A percentile compares a stretch with the other conserved stretches of the same genome.
These are phyloP conservation scores for Leucogyrophana mollusca DNA, from an alignment of 768 basidiomycete genomes.

Conservation along the genomic window DNA sequence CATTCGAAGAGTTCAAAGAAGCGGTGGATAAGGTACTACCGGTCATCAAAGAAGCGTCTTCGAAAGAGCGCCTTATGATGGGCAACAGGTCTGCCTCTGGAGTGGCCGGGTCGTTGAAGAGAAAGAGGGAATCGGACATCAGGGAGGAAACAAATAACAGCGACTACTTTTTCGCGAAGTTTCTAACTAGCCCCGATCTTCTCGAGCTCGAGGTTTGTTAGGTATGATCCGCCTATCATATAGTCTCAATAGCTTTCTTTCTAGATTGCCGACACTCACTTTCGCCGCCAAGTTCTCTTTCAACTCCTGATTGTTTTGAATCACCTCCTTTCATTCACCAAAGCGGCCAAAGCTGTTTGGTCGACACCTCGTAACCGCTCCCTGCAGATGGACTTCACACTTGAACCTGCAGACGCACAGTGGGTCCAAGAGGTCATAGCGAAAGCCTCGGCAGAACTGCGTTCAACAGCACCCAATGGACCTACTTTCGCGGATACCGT, in stretches of 20 bases:
- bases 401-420: conserved; percentile 62
- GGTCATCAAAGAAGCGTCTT: conserved; percentile 82
- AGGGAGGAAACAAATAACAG: conserved; percentile 49
- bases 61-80: conserved; percentile 87
- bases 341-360: conserved; percentile 61
- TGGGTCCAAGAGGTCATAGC: conserved; percentile 75
- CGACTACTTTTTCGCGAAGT: conserved; percentile 94
- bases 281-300: conserved; percentile 90
- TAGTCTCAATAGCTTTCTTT: conserved; percentile 10
- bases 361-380: conserved; percentile 68
- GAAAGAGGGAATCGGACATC: conserved; percentile 63
- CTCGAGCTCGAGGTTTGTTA: conserved; percentile 78
- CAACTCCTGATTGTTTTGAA: conserved; percentile 78
- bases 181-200: conserved; percentile 84
- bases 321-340: conserved; percentile 75
- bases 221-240: conserved; percentile 4
- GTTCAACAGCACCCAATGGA: conserved; percentile 77
- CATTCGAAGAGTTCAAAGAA: conserved; percentile 65
- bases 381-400: conserved; percentile 80
- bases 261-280: conserved; percentile 86
- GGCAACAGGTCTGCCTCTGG: conserved; percentile 56
- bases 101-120: conserved; percentile 45
- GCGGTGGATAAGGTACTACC: conserved; percentile 72
- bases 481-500: conserved; percentile 76
- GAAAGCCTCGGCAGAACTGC: conserved; percentile 55